Percentiles rank a stretch among this genome's conserved stretches.
Evolutionary conservation across 2,329 filamentous ascomycete genomes (phyloP).

Genomic region (Colletotrichum neosansevieriae): DNA sequence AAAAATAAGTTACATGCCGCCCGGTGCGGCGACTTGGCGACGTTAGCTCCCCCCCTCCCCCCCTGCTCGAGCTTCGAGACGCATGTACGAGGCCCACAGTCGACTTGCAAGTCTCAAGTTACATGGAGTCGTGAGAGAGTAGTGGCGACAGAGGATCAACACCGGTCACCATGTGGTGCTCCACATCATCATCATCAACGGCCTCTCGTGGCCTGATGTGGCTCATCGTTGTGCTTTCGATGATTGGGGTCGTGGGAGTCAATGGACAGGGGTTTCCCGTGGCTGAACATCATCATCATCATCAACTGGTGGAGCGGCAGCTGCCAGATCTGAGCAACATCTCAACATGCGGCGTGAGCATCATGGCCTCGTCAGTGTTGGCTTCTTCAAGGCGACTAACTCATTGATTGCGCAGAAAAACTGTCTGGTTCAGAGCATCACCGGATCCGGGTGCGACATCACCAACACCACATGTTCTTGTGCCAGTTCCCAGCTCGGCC

Average conservation of each 20-base stretch:
- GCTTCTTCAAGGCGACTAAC: neutral
- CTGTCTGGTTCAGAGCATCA: constrained; percentile 29
- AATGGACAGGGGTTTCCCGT: neutral
- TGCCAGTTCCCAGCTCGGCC: constrained; percentile 26
- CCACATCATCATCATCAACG: neutral
- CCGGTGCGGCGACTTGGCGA: constrained; percentile 23
- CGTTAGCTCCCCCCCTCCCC: neutral
- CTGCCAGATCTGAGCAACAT: constrained; percentile 32
- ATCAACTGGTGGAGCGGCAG: constrained; percentile 19
- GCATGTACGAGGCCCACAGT: neutral
- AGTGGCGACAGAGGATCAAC: neutral
- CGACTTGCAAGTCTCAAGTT: neutral
- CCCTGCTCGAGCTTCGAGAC: constrained; percentile 1
- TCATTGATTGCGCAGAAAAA: neutral
- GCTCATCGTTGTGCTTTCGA: neutral
- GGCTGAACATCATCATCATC: neutral
- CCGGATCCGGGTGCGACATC: constrained; percentile 32
- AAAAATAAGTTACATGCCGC: constrained; percentile 7
- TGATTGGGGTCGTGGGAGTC: neutral
- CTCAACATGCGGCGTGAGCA: constrained; percentile 31
- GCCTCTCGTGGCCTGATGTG: constrained; percentile 19
- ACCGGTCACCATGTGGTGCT: constrained; percentile 7
- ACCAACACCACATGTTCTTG: constrained; percentile 39
- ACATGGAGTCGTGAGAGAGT: constrained; percentile 15
- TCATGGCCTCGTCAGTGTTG: no score